Base-by-base conservation (phyloP, 192 early-diverging fungal genomes). In the Podila minutissima region DNA sequence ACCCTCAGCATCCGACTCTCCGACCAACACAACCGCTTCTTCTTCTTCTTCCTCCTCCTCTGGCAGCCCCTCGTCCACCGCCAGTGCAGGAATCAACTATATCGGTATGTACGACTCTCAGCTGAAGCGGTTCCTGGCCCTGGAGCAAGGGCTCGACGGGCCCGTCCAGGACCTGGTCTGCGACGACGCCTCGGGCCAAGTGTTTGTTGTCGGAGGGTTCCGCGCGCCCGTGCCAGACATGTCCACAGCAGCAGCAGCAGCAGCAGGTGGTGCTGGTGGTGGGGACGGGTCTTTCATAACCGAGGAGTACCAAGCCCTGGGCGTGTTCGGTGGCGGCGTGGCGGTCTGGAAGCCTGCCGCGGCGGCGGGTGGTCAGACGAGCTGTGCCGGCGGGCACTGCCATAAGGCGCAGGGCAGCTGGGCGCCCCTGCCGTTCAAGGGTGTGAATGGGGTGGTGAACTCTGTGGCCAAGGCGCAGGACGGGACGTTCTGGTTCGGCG, bases 401-500 rank as follows among this genome's bases (percentile, higher is more conserved):
- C 15, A 28, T 37, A 19, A 64, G 55, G 59, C 71, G 19, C 38
- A 63, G 5, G 83, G 79, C 20, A 49, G 29, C 0, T 94, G 93
- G 93, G 62, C 51, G 11, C 32, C 85, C 1, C 46, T 93, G 12
- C 90, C 93, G 32, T 93, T 90, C 78, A 88, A 88, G 22, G 93
- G 92, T 2, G 72, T 95, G 37, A 86, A 93, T 62, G 92, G 92
- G 1, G 87, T 90, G 0, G 90, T 95, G 3, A 86, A 85, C 53
- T 85, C 88, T 20, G 91, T 93, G 61, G 65, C 84, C 17, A 74
- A 82, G 46, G 78, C 87, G 38, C 53, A 67, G 24, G 78, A 89
- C 28, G 71, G 78, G 3, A 87, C 86, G 1, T 73, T 93, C 32
- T 92, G 88, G 72, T 92, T 93, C 24, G 94, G 88, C 41, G 94